Base-by-base conservation (phyloP, 2,329 filamentous ascomycete genomes). In the Cordyceps tenuipes region DNA sequence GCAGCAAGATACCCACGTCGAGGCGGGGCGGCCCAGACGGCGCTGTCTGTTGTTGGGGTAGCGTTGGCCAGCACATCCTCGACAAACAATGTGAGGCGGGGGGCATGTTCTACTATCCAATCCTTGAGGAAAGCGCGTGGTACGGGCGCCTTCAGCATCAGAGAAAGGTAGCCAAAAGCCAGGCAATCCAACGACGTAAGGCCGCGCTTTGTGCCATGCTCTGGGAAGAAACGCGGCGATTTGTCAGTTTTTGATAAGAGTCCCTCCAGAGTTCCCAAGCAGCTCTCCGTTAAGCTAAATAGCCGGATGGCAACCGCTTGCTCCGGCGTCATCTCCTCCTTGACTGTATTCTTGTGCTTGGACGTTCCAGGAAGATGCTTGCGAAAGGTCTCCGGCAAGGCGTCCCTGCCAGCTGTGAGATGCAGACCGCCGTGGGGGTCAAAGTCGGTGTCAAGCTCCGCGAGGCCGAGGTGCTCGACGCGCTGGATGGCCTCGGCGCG, bases 241-340 rank as follows among this genome's bases (percentile, higher is more conserved):
- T 65, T 63, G 23, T 67, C 63, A n/a, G 67, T 61, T 5, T 54
- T 51, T 1, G 66, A 62, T 46, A 77, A 61, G 10, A 90, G 76
- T 43, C 85, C 80, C 57, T 85, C 81, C 17, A 97, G 70, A 0
- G 91, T 88, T 39, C 83, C 81, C 55, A 95, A 83, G 66, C 90
- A 88, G 63, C 86, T 83, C 23, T 81, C 80, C 0, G 88, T 86
- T 44, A 96, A 73, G 13, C 84, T 83, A 67, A 91, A 87, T 9
- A 97, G 79, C 62, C 86, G 82, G 73, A 97, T 95, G 52, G 86
- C 82, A 34, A 84, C 85, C 54, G 83, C 82, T 68, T 90, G 85
- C 70, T 91, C 83, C 0, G 89, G 86, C 17, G 83, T 83, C 68
- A 93, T 78, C 58, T 88, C 72, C 19, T 82, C 79, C 5, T 78